phyloP scores from a whole-genome alignment of 495 filamentous ascomycete genomes.

The Saxophila tyrrhenica region DNA sequence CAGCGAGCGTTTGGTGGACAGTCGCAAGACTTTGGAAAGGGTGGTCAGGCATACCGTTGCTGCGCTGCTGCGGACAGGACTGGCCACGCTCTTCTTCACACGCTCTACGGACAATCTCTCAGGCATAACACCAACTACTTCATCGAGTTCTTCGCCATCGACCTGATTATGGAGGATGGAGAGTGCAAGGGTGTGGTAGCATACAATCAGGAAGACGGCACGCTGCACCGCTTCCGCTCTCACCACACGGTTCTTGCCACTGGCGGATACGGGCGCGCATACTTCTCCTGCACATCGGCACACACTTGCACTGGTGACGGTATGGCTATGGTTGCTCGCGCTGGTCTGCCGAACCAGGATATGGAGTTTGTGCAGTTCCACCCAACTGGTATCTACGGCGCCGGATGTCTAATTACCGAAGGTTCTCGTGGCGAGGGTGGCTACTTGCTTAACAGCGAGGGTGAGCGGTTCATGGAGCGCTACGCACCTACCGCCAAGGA shows the following conservation, averaged over 20 bases:
- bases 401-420: conserved; percentile 96
- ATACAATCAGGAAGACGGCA: conserved; percentile 98
- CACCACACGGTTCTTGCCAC: conserved; percentile 95
- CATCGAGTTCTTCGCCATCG: conserved; percentile 96
- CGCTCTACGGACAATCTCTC: conserved; percentile 93
- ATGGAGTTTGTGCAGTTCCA: conserved; percentile 99
- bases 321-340: conserved; percentile 97
- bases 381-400: conserved; percentile 97
- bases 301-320: conserved; percentile 99
- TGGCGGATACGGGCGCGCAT: conserved; percentile 93
- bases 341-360: conserved; percentile 96
- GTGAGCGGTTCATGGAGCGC: conserved; percentile 98
- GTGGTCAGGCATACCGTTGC: conserved; percentile 94
- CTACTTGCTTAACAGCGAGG: conserved; percentile 90
- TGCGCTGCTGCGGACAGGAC: conserved; percentile 93
- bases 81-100: conserved; percentile 94
- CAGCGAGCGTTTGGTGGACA: conserved; percentile 98
- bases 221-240: conserved; percentile 88
- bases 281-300: conserved; percentile 95
- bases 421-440: conserved; percentile 97
- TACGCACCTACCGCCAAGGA: conserved; percentile 97
- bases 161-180: conserved; percentile 93
- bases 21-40: conserved; percentile 86
- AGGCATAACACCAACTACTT: conserved; percentile 98
- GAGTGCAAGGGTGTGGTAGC: conserved; percentile 92